A percentile compares a stretch with the other conserved stretches of the same genome.
phyloP scores from a whole-genome alignment of 2,329 filamentous ascomycete genomes.

The Fusarium floridanum region DNA sequence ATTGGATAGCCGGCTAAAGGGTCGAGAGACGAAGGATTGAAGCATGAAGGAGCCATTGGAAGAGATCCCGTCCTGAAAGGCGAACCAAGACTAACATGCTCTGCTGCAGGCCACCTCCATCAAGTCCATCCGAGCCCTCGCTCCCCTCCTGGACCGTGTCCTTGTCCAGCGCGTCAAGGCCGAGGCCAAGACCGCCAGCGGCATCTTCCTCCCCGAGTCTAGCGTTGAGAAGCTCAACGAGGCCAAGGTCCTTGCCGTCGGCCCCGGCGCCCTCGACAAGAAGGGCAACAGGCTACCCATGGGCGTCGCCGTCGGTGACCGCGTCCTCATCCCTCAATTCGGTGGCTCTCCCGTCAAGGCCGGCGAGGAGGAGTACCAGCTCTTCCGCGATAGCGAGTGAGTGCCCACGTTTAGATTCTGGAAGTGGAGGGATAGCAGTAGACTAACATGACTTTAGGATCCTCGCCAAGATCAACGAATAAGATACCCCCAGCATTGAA shows the following conservation, averaged over 20 bases:
- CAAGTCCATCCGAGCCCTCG: conserved; percentile 95
- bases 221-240: conserved; percentile 99
- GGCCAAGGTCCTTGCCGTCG: conserved; percentile 94
- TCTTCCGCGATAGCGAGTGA: conserved; percentile 99
- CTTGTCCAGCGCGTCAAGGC: conserved; percentile 98
- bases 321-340: conserved; percentile 96
- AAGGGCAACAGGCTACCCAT: conserved; percentile 89
- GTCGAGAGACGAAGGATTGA: not conserved
- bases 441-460: conserved; percentile 69
- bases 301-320: conserved; percentile 86
- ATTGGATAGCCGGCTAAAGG: conserved; percentile 20
- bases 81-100: conserved; percentile 10
- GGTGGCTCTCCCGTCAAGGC: conserved; percentile 97
- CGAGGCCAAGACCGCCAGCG: conserved; percentile 94
- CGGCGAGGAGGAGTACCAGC: conserved; percentile 93
- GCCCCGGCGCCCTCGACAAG: conserved; percentile 88
- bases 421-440: not conserved
- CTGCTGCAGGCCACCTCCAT: conserved; percentile 74
- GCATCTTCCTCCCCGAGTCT: conserved; percentile 97
- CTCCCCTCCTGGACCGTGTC: conserved; percentile 96
- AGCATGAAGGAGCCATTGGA: conserved; percentile 12
- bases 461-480: conserved; percentile 99
- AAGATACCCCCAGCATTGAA: conserved; percentile 49
- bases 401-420: conserved; percentile 58
- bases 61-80: not conserved